A percentile compares a stretch with the other conserved stretches of the same genome.
Conservation (phyloP, 2,329 filamentous ascomycete species). For the Blastomyces parvus region DNA sequence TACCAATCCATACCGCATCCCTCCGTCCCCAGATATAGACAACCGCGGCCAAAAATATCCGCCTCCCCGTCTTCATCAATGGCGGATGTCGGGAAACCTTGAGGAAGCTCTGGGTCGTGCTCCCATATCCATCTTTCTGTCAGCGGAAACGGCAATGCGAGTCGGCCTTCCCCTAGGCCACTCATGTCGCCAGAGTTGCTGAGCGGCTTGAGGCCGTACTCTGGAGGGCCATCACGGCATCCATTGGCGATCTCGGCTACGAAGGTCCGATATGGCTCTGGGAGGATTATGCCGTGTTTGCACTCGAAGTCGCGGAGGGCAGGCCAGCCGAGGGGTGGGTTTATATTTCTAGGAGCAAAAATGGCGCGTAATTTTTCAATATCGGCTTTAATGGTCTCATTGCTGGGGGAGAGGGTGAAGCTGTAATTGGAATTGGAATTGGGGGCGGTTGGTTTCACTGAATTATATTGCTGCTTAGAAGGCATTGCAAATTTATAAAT, state of each 20-base stretch:
- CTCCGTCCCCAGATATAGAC: conserved; percentile 1
- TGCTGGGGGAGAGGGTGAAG: neutral
- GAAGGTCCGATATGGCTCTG: conserved; percentile 7
- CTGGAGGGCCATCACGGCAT: neutral
- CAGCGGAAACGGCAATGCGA: conserved; percentile 1
- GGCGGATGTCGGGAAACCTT: neutral
- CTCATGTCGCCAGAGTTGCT: no score
- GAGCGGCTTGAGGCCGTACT: neutral
- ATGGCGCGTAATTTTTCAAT: neutral
- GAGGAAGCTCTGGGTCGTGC: neutral
- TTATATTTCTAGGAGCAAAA: neutral
- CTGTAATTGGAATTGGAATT: neutral
- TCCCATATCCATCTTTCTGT: neutral
- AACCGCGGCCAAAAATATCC: neutral
- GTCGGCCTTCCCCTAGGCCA: neutral
- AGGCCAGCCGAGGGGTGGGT: conserved; percentile 4
- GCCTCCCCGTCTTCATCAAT: neutral
- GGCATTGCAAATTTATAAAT: neutral
- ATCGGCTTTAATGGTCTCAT: neutral
- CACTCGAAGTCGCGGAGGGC: conserved; percentile 1
- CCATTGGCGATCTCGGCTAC: conserved; percentile 7
- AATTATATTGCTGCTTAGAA: neutral
- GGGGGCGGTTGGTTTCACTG: neutral
- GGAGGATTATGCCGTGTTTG: conserved; percentile 1
- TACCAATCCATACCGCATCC: conserved; percentile 7